Evolutionary conservation across 805 yeast species (phyloP), one percentile per base, ranked within the genome.

Genomic region (Hanseniaspora vineae): DNA sequence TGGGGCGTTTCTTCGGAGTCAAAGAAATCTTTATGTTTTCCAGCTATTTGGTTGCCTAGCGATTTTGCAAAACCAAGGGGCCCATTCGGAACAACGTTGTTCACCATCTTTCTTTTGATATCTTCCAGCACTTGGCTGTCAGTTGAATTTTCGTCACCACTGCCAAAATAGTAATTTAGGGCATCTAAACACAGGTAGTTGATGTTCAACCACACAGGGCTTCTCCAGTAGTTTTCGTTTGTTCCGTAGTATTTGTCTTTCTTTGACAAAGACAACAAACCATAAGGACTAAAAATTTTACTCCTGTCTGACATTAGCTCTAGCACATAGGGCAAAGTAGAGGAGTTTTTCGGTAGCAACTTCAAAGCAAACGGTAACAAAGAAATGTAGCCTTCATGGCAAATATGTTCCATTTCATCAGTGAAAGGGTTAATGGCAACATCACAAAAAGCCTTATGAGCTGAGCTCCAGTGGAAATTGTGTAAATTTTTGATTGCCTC

Each of bases 151-250:
- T 19, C 42, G 3, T 46, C 18, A 11, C 17, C 18, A 2, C 32
- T 19, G 3, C 29, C 59, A 47, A 57, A 59, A 58, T 89, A 90
- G 60, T 77, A 66, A 32, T 68, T 62, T 51, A 92, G 67, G 4
- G 84, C 74, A 46, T 87, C 92, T 42, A 92, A 68, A 4, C 81
- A 70, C 62, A 92, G 67, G 58, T 87, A 90, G 67, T 92, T 92
- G 58, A 92, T 84, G 61, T 88, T 84, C 55, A 88, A 70, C 97
- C 97, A 92, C 29, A 92, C 72, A 17, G 94, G 86, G 1, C 96
- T 92, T 52, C 96, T 76, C 98, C 98, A 92, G 67, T 92, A 92
- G 64, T 90, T 81, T 59, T 92, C 98, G 8, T 74, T 90, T 0
- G 80, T 76, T 48, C 83, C 83, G 65, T 82, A 92, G 50, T 58